Evolutionary conservation across 306 rosid species (phyloP).

Genomic region (Trifolium subterraneum): DNA sequence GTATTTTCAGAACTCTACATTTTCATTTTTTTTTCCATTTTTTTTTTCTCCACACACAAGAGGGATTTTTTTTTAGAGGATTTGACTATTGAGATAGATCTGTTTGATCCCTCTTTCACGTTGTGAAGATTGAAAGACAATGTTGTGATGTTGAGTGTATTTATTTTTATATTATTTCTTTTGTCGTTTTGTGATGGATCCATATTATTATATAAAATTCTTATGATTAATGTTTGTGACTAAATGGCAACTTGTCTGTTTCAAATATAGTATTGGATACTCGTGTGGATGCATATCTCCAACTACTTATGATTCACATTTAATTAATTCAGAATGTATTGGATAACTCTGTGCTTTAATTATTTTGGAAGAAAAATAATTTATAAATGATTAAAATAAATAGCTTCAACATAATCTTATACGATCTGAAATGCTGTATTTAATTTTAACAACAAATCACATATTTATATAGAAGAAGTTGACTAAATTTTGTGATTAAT

Average conservation of each 20-base stretch:
- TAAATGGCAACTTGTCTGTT: background rate
- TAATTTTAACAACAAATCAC: background rate
- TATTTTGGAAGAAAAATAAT: background rate
- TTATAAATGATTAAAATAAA: background rate
- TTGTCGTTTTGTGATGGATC: constrained; percentile 18
- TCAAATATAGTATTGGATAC: constrained; percentile 1
- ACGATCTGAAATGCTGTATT: background rate
- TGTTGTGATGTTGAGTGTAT: constrained; percentile 22
- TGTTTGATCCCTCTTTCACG: constrained; percentile 38
- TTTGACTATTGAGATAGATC: constrained; percentile 47
- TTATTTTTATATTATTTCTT: background rate
- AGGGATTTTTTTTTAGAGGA: constrained; percentile 38
- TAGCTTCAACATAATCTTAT: background rate
- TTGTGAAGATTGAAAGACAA: constrained; percentile 29
- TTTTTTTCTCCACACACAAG: background rate
- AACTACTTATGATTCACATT: background rate
- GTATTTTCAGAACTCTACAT: constrained; percentile 26
- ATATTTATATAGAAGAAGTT: background rate
- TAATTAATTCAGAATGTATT: background rate
- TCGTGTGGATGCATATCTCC: constrained; percentile 1
- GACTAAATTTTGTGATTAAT: background rate
- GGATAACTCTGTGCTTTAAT: background rate
- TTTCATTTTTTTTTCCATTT: background rate
- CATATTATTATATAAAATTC: constrained; percentile 26
- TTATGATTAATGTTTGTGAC: constrained; percentile 15